Base-by-base conservation (phyloP, 2,329 filamentous ascomycete genomes). In the Dactylellina drechsleri region DNA sequence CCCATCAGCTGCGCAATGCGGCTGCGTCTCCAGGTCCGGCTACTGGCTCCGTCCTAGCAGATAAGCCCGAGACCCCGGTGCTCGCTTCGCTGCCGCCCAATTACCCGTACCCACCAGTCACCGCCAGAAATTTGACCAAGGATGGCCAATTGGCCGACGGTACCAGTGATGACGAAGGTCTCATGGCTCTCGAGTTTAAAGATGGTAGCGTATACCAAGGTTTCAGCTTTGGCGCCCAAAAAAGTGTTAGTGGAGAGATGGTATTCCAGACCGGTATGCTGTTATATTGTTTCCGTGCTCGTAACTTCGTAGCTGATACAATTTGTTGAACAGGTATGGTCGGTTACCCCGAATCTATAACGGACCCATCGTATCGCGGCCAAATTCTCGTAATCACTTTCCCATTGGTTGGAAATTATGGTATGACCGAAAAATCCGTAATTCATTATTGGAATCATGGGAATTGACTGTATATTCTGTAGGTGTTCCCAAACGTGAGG, bases 181-280 rank as follows among this genome's bases (percentile, higher is more conserved):
- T 91, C 80, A 87, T 96, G 84, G 91, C 91, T 82, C 90, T 99
- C 79, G 94, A 99, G 86, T 90, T 99, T 79, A 87, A 95, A 83
- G 93, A 98, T 85, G 93, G 93, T 83, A 89, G 90, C 71, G 88
- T 92, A 81, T 96, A 93, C 86, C 92, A 96, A 82, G 95, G 95
- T 79, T 93, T 92, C 85, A 97, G 93, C 87, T 99, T 99, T 82
- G 95, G 95, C 83, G 93, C 94, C 77, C 87, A 92, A 81, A 97
- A 93, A 87, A 97, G 92, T 85, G 89, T 96, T 81, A 91, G 94
- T 78, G 95, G 95, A 83, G 95, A 99, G 86, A 87, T 99, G 82
- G 95, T 99, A 84, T 99, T 99, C 85, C 94, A 98, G 87, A 99
- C 95, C 71, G 95, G 95, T 83, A 97, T 98, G 93, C 64, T 53